Conservation (phyloP, 208 protist species). For the Phytomonas serpens region DNA sequence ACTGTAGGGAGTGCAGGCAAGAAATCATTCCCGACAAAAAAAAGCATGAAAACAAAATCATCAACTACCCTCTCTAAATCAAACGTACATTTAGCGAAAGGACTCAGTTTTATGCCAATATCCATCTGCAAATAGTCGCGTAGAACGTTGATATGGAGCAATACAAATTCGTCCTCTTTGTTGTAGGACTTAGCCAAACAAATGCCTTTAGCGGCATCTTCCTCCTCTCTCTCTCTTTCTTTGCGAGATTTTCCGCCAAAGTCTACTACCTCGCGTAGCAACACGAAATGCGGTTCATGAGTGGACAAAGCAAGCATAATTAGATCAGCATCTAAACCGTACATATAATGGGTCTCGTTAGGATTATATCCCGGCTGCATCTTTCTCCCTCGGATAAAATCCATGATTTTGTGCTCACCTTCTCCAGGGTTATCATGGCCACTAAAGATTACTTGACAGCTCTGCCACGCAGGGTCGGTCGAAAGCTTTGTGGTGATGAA, state of each 20-base stretch:
- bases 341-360: constrained; percentile 96
- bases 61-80: constrained; percentile 93
- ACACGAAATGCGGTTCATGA: constrained; percentile 96
- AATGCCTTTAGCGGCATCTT: constrained; percentile 74
- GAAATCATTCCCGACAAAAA: constrained; percentile 99
- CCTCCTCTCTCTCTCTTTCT: constrained; percentile 64
- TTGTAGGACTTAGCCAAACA: constrained; percentile 71
- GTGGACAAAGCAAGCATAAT: constrained; percentile 96
- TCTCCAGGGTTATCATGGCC: constrained; percentile 95
- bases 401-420: constrained; percentile 99
- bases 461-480: constrained; percentile 90
- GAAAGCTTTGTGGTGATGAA: constrained; percentile 93
- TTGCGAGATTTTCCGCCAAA: constrained; percentile 66
- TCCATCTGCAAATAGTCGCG: constrained; percentile 95
- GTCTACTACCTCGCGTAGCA: constrained; percentile 94
- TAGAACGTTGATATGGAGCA: constrained; percentile 90
- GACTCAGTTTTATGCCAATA: constrained; percentile 35
- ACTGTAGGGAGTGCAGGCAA: constrained; percentile 94
- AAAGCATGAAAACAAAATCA: constrained; percentile 97
- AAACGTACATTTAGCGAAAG: constrained; percentile 16
- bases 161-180: constrained; percentile 82
- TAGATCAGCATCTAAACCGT: constrained; percentile 98
- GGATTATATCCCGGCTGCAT: constrained; percentile 89
- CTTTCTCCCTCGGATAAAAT: constrained; percentile 96
- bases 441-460: constrained; percentile 92